These are phyloP conservation scores for Solanum acaule DNA, from an alignment of 257 asterid genomes.

Conservation along the genomic window DNA sequence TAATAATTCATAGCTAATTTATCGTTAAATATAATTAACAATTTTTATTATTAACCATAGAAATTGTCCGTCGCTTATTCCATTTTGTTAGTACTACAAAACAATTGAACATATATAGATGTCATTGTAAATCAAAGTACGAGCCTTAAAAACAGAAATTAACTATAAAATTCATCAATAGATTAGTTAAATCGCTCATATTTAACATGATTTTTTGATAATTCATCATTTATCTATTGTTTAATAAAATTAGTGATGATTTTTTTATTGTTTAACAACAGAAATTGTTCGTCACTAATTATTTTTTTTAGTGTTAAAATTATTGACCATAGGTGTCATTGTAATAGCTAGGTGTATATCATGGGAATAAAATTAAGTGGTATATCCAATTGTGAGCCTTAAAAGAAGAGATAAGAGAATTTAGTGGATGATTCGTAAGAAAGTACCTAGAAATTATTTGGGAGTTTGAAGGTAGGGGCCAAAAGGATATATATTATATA, in stretches of 20 bases:
- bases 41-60: not conserved
- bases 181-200: not conserved
- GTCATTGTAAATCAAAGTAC: not conserved
- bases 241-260: not conserved
- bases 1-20: not conserved
- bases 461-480: not conserved
- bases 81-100: too few species aligned
- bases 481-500: not conserved
- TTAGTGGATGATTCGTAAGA: conserved; percentile 1
- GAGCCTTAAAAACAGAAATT: not conserved
- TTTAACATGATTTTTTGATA: not conserved
- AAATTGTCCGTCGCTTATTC: not conserved
- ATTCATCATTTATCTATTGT: not conserved
- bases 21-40: not conserved
- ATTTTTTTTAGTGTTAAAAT: not conserved
- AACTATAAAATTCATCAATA: not conserved
- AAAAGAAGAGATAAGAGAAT: not conserved
- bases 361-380: not conserved
- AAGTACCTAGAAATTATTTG: not conserved
- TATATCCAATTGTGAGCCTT: not conserved
- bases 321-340: not conserved
- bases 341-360: not conserved
- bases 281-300: not conserved
- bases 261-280: not conserved
- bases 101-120: too few species aligned